phyloP scores from a whole-genome alignment of 345 rosid genomes.

The Sonneratia caseolaris region DNA sequence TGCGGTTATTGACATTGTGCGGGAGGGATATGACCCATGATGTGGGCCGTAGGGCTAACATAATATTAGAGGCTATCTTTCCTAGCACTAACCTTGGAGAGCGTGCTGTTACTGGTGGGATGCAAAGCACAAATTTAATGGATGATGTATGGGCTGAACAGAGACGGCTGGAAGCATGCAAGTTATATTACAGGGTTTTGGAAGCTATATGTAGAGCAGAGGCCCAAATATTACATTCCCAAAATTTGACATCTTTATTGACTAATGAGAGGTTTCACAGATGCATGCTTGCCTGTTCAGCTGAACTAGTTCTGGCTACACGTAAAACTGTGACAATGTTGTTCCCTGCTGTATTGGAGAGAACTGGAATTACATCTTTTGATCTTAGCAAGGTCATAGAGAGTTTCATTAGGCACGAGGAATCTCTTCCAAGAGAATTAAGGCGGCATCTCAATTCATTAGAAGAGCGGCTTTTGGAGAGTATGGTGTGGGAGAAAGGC shows the following conservation, averaged over 20 bases:
- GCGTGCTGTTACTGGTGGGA: constrained; percentile 46
- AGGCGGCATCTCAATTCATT: constrained; percentile 91
- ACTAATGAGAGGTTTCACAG: constrained; percentile 95
- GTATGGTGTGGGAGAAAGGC: constrained; percentile 98
- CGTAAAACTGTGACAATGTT: constrained; percentile 88
- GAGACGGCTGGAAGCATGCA: constrained; percentile 71
- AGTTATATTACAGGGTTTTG: constrained; percentile 83
- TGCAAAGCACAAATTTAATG: constrained; percentile 70
- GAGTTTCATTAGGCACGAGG: constrained; percentile 95
- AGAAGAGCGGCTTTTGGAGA: constrained; percentile 94
- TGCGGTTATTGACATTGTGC: constrained; percentile 61
- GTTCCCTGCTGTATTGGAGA: constrained; percentile 92
- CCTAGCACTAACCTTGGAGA: constrained; percentile 66
- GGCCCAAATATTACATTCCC: constrained; percentile 67
- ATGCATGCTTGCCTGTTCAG: constrained; percentile 96
- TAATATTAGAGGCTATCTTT: constrained; percentile 87
- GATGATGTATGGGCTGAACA: constrained; percentile 96
- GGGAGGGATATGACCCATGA: constrained; percentile 75
- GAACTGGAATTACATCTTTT: constrained; percentile 97
- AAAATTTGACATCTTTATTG: constrained; percentile 76
- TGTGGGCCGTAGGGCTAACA: constrained; percentile 66
- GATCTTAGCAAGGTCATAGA: constrained; percentile 98
- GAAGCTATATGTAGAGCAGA: constrained; percentile 97
- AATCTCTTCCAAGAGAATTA: constrained; percentile 88
- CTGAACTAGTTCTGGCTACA: constrained; percentile 91